Evolutionary conservation across 495 filamentous ascomycete species (phyloP).

Genomic region (Penicillium daleae): DNA sequence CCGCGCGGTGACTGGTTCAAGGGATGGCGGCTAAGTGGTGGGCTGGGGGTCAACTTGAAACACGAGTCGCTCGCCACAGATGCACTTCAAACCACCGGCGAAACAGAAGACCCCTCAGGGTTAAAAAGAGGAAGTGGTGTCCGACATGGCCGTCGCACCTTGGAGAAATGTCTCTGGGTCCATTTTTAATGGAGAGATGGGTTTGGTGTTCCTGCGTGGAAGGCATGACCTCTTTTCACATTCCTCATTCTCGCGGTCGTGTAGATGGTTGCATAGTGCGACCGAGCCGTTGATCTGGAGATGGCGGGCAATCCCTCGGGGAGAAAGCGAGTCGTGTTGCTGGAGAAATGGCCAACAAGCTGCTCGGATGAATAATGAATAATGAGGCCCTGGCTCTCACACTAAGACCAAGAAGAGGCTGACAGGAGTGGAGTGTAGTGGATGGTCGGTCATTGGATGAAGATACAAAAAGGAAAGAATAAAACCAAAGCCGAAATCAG

Average conservation of each 20-base stretch:
- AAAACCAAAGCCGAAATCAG: neutral
- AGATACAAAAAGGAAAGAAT: neutral
- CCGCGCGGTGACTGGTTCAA: conserved; percentile 3
- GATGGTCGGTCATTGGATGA: neutral
- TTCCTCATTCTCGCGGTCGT: conserved; percentile 14
- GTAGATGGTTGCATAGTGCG: conserved; percentile 16
- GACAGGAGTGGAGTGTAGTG: neutral
- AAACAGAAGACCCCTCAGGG: conserved; percentile 16
- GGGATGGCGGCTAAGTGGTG: conserved; percentile 17
- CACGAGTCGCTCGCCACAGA: conserved; percentile 7
- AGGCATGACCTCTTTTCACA: conserved; percentile 18
- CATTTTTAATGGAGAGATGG: neutral
- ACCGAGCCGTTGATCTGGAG: conserved; percentile 20
- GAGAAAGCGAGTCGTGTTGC: neutral
- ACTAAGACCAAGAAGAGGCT: too few species aligned
- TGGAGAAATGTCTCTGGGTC: neutral
- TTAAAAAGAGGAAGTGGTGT: conserved; percentile 3
- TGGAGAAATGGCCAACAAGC: too few species aligned
- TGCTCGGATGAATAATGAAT: neutral
- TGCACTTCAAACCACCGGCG: conserved; percentile 12
- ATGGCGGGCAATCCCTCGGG: neutral
- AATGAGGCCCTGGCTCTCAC: too few species aligned
- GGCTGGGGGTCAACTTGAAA: conserved; percentile 22
- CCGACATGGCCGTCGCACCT: neutral
- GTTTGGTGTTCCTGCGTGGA: neutral